These are phyloP conservation scores for Fraxinus velutina DNA, from an alignment of 305 asterid genomes.

Conservation along the genomic window DNA sequence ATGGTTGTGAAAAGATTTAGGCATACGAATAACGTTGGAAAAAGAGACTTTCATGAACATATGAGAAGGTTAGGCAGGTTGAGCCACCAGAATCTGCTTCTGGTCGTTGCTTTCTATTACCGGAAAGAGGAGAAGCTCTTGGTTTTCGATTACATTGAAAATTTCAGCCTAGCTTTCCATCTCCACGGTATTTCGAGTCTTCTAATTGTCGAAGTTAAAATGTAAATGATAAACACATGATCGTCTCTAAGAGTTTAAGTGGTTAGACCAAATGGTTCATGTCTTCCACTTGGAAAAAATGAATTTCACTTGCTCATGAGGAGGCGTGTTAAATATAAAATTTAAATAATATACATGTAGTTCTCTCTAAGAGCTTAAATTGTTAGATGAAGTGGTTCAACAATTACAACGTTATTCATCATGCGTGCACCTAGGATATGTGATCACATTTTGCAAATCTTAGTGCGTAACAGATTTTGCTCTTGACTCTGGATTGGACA, in stretches of 20 bases:
- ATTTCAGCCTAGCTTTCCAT: conserved; percentile 71
- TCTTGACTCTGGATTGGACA: neutral
- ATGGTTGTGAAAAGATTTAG: conserved; percentile 85
- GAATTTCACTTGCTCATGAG: neutral
- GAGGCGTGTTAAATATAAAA: neutral
- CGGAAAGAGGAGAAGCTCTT: conserved; percentile 89
- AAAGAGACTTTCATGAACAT: conserved; percentile 75
- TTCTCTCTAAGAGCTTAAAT: neutral
- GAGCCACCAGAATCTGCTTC: conserved; percentile 60
- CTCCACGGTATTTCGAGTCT: conserved; percentile 59
- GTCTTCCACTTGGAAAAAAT: neutral
- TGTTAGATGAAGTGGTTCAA: neutral
- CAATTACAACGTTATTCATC: neutral
- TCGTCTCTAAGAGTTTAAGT: neutral
- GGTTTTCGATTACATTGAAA: conserved; percentile 47
- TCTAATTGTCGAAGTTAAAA: neutral
- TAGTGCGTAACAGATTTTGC: neutral
- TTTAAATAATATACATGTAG: neutral
- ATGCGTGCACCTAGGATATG: neutral
- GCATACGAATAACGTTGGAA: conserved; percentile 66
- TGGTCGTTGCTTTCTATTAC: conserved; percentile 70
- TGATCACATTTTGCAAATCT: neutral
- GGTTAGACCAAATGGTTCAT: neutral
- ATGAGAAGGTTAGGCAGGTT: conserved; percentile 80
- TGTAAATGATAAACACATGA: neutral